A percentile compares a stretch with the other conserved stretches of the same genome.
Evolutionary conservation across 768 basidiomycete species (phyloP).

Genomic region (Galerina sulciceps): DNA sequence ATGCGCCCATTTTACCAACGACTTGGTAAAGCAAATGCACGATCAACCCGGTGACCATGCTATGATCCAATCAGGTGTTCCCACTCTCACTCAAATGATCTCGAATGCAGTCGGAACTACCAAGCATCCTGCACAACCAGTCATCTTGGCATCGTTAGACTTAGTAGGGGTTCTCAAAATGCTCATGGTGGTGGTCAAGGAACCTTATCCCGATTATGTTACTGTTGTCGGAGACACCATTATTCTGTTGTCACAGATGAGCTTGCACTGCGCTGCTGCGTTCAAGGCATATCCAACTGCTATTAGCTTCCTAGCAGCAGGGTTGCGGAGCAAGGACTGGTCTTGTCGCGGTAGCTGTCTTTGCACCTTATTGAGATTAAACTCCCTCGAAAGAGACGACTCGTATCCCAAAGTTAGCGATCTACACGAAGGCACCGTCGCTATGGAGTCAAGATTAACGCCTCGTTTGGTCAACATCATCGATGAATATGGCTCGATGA

Average conservation of each 20-base stretch:
- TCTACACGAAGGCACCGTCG: conserved; percentile 38
- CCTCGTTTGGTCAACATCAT: conserved; percentile 48
- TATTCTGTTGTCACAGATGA: conserved; percentile 46
- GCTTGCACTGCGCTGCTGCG: conserved; percentile 46
- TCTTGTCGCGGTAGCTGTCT: conserved; percentile 54
- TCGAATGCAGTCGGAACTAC: conserved; percentile 45
- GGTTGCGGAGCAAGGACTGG: conserved; percentile 59
- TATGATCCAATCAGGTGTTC: conserved; percentile 53
- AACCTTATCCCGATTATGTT: conserved; percentile 34
- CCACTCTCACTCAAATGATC: conserved; percentile 56
- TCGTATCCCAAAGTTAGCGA: conserved; percentile 49
- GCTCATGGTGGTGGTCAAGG: conserved; percentile 44
- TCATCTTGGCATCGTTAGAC: conserved; percentile 43
- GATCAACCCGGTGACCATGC: conserved; percentile 54
- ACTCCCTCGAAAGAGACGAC: conserved; percentile 48
- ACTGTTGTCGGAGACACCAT: conserved; percentile 57
- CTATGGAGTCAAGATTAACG: conserved; percentile 46
- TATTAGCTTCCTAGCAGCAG: conserved; percentile 57
- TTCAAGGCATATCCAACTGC: conserved; percentile 48
- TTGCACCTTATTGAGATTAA: conserved; percentile 55
- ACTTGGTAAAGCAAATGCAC: conserved; percentile 49
- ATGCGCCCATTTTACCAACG: conserved; percentile 49
- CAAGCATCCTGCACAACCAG: conserved; percentile 39
- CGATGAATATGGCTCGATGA: conserved; percentile 49
- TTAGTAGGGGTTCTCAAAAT: conserved; percentile 47